phyloP scores from a whole-genome alignment of 768 basidiomycete genomes.

The Suillus plorans region DNA sequence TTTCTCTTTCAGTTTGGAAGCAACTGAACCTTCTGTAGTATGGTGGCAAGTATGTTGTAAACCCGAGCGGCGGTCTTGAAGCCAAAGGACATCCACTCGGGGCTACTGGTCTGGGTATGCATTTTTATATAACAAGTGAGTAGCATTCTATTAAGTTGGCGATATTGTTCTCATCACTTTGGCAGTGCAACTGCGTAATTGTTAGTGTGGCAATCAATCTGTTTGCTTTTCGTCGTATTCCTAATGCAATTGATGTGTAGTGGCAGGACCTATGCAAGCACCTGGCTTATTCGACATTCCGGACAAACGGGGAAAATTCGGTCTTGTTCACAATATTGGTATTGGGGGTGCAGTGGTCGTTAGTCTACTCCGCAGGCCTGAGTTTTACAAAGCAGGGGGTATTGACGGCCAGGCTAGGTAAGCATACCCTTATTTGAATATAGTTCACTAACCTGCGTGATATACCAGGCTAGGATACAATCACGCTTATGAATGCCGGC shows the following conservation, averaged over 20 bases:
- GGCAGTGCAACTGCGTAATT: conserved; percentile 73
- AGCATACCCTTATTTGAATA: neutral
- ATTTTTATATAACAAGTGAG: conserved; percentile 81
- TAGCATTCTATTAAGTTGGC: conserved; percentile 3
- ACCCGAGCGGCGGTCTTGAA: conserved; percentile 83
- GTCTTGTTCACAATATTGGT: conserved; percentile 82
- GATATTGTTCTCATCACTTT: conserved; percentile 6
- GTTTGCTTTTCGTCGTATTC: conserved; percentile 7
- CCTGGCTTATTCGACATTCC: conserved; percentile 60
- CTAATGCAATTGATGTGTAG: conserved; percentile 31
- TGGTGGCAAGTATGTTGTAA: conserved; percentile 82
- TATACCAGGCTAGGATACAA: conserved; percentile 73
- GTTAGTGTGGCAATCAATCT: conserved; percentile 31
- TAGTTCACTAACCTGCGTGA: neutral
- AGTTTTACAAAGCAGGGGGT: conserved; percentile 70
- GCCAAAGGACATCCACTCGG: conserved; percentile 89
- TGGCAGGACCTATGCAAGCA: conserved; percentile 86
- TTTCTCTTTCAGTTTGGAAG: neutral
- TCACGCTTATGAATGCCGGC: conserved; percentile 66
- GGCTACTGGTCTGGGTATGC: conserved; percentile 83
- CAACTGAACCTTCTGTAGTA: conserved; percentile 43
- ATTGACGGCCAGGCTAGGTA: conserved; percentile 67
- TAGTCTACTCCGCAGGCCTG: conserved; percentile 71
- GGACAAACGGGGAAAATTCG: conserved; percentile 74
- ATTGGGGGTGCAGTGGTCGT: conserved; percentile 81